These are phyloP conservation scores for Phytophthora melonis DNA, from an alignment of 352 stramenopile species.

Conservation along the genomic window DNA sequence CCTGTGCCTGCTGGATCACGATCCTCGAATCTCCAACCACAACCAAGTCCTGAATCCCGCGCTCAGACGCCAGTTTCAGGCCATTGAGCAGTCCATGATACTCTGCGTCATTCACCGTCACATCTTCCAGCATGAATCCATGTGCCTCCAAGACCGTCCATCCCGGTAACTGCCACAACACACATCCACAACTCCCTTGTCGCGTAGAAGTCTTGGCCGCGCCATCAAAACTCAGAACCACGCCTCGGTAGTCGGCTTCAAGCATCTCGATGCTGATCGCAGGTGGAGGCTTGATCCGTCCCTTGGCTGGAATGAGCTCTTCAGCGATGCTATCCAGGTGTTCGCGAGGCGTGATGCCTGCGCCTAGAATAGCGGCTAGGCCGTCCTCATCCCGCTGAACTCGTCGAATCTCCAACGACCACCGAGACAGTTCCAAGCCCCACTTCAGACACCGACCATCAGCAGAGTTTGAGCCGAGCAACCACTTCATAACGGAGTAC, in stretches of 20 bases:
- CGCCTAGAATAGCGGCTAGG: conserved; percentile 15
- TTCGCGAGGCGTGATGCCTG: conserved; percentile 17
- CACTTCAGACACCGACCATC: not conserved
- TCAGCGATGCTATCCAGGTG: conserved; percentile 9
- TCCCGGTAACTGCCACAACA: too few relatives aligned
- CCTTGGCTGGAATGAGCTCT: conserved; percentile 15
- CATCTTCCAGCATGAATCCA: too few relatives aligned
- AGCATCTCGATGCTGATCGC: conserved; percentile 15
- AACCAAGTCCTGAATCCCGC: not conserved
- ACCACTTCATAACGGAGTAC: conserved; percentile 17
- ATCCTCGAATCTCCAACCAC: conserved; percentile 3
- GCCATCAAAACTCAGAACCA: conserved; percentile 22
- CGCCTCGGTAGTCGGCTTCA: not conserved
- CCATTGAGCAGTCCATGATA: conserved; percentile 3
- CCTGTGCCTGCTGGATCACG: conserved; percentile 7
- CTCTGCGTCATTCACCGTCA: conserved; percentile 20
- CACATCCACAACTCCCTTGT: conserved; percentile 1
- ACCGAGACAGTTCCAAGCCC: conserved; percentile 1
- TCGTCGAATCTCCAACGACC: conserved; percentile 2
- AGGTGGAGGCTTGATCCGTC: not conserved
- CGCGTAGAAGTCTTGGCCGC: conserved; percentile 7
- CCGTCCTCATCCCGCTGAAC: conserved; percentile 7
- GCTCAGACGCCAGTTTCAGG: not conserved
- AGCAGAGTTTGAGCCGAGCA: conserved; percentile 1
- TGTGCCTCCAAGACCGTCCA: too few relatives aligned